These are phyloP conservation scores for Serendipita vermifera DNA, from an alignment of 768 basidiomycete genomes.

Conservation along the genomic window DNA sequence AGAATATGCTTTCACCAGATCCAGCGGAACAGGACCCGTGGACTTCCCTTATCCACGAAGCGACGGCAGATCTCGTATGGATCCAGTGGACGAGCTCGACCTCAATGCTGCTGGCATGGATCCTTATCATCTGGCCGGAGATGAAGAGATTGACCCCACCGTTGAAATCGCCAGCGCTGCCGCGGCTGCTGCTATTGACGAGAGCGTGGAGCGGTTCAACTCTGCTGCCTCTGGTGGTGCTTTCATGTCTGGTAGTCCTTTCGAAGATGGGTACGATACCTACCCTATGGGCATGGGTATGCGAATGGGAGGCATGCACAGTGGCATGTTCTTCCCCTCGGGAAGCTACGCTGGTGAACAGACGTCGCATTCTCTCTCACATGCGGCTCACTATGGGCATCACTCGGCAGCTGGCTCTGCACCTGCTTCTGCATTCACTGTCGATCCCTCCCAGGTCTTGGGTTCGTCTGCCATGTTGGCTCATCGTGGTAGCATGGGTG, in stretches of 20 bases:
- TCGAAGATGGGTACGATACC: not conserved
- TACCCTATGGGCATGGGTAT: not conserved
- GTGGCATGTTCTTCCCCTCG: constrained; percentile 2
- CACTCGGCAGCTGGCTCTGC: not conserved
- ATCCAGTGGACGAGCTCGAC: not conserved
- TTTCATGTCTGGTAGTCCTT: not conserved
- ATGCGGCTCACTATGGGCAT: not conserved
- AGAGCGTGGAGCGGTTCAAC: constrained; percentile 5
- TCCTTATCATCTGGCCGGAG: not conserved
- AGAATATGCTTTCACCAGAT: not conserved
- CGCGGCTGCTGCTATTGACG: constrained; percentile 3
- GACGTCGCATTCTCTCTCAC: not conserved
- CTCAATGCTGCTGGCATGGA: too few relatives aligned
- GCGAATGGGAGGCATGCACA: too few relatives aligned
- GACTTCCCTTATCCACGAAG: constrained; percentile 1
- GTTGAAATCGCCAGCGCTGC: constrained; percentile 1
- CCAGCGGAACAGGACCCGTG: not conserved
- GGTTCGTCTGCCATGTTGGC: constrained; percentile 10
- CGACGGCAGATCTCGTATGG: not conserved
- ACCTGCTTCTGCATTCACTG: constrained; percentile 19
- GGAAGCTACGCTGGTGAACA: constrained; percentile 1
- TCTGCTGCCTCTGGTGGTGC: not conserved
- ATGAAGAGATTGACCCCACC: not conserved
- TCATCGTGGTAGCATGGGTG: not conserved
- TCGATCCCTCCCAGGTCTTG: constrained; percentile 85